Evolutionary conservation across 371 early-diverging fungal genomes (phyloP).

Genomic region (Mortierella sp.): DNA sequence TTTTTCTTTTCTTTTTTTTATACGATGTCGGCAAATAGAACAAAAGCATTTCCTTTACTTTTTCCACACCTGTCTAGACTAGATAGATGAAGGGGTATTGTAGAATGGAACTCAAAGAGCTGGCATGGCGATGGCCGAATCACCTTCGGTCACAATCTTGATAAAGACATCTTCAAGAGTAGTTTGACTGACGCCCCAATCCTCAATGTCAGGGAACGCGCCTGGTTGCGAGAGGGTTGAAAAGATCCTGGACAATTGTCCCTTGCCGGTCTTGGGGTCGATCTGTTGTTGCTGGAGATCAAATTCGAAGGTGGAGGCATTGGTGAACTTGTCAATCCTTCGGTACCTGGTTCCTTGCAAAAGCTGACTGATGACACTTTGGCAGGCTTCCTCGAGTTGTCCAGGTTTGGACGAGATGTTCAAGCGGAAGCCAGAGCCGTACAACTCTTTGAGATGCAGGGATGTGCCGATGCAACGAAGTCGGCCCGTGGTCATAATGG

Average conservation of each 20-base stretch:
- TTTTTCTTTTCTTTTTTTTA: too few species aligned
- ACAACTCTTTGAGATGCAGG: slow-evolving; percentile 71
- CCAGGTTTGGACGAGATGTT: slow-evolving; percentile 32
- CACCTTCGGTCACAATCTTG: slow-evolving; percentile 61
- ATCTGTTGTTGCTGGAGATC: slow-evolving; percentile 14
- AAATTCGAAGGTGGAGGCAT: slow-evolving; percentile 65
- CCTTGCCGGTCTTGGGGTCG: slow-evolving; percentile 38
- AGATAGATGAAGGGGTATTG: too few species aligned
- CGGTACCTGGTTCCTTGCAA: slow-evolving; percentile 22
- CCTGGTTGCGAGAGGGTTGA: slow-evolving; percentile 15
- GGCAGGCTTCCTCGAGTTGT: slow-evolving; percentile 31
- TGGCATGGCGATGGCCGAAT: slow-evolving; percentile 54
- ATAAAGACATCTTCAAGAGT: slow-evolving; percentile 73
- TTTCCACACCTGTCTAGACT: too few species aligned
- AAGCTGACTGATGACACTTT: slow-evolving; percentile 28
- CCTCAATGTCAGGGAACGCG: slow-evolving; percentile 55
- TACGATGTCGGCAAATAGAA: too few species aligned
- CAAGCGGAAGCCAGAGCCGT: slow-evolving; percentile 75
- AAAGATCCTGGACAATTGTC: slow-evolving; percentile 51
- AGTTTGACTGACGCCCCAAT: slow-evolving; percentile 76
- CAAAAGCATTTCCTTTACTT: too few species aligned
- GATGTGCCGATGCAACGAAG: slow-evolving; percentile 70
- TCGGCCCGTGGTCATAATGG: slow-evolving; percentile 76
- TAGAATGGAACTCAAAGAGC: too few species aligned
- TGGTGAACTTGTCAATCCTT: slow-evolving; percentile 59